phyloP scores from a whole-genome alignment of 2,329 filamentous ascomycete genomes.

The Neonectria magnoliae region DNA sequence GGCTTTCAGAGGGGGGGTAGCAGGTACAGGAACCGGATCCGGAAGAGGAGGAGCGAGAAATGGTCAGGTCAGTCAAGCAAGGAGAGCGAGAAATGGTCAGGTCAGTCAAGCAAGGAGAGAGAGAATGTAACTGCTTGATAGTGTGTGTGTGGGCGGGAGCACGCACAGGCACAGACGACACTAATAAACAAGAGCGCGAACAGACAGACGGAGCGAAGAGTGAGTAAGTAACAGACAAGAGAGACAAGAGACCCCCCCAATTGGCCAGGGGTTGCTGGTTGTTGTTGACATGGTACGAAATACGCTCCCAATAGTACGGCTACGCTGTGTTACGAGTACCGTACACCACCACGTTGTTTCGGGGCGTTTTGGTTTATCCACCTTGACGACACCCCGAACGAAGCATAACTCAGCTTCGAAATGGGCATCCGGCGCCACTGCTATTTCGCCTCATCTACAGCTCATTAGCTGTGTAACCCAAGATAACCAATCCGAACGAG shows the following conservation, averaged over 20 bases:
- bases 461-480: background rate
- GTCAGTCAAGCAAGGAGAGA: slow-evolving; percentile 4
- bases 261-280: background rate
- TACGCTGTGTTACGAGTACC: background rate
- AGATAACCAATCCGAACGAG: background rate
- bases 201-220: background rate
- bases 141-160: background rate
- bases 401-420: background rate
- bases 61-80: too few relatives aligned
- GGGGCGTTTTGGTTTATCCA: background rate
- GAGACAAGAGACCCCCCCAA: background rate
- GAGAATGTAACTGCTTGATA: background rate
- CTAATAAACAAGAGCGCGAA: background rate
- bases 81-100: background rate
- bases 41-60: slow-evolving; percentile 13
- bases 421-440: background rate
- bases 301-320: background rate
- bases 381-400: too few relatives aligned
- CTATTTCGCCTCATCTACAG: slow-evolving; percentile 2
- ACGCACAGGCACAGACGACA: background rate
- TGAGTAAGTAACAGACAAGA: too few relatives aligned
- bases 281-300: background rate
- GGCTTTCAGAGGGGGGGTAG: background rate
- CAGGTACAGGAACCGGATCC: slow-evolving; percentile 11
- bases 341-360: slow-evolving; percentile 1